Percentiles rank a stretch among this genome's conserved stretches.
phyloP scores from a whole-genome alignment of 495 filamentous ascomycete genomes.

The Xylaria cubensis region DNA sequence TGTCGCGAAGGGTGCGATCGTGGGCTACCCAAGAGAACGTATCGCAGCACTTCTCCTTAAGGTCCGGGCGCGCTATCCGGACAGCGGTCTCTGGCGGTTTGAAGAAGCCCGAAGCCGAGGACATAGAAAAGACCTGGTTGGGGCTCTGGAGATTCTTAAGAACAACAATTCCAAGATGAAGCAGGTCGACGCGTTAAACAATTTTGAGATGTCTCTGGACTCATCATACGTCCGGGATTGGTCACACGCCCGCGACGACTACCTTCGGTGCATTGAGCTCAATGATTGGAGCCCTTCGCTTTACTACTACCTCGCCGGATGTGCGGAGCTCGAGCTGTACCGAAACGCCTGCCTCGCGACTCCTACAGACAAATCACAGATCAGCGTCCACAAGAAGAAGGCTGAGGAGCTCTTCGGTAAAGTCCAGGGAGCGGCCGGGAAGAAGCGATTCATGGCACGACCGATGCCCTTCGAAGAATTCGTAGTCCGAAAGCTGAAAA shows the following conservation, averaged over 20 bases:
- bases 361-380: constrained; percentile 58
- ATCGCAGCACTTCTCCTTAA: constrained; percentile 71
- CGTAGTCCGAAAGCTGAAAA: constrained; percentile 80
- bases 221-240: constrained; percentile 81
- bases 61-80: constrained; percentile 81
- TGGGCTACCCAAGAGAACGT: constrained; percentile 74
- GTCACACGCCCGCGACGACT: constrained; percentile 71
- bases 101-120: constrained; percentile 86
- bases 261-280: constrained; percentile 78
- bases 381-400: constrained; percentile 56
- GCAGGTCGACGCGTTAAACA: constrained; percentile 79
- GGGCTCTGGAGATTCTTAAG: constrained; percentile 68
- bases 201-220: constrained; percentile 84
- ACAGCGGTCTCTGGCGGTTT: constrained; percentile 84
- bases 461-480: constrained; percentile 92
- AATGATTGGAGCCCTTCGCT: constrained; percentile 91
- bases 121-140: constrained; percentile 69
- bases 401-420: constrained; percentile 74
- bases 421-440: constrained; percentile 77
- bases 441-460: constrained; percentile 87
- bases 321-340: constrained; percentile 79
- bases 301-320: constrained; percentile 89
- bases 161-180: constrained; percentile 73
- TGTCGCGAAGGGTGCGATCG: constrained; percentile 54
- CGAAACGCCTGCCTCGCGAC: constrained; percentile 63